phyloP scores from a whole-genome alignment of 2,329 filamentous ascomycete genomes.

The Lasiodiplodia sp. region DNA sequence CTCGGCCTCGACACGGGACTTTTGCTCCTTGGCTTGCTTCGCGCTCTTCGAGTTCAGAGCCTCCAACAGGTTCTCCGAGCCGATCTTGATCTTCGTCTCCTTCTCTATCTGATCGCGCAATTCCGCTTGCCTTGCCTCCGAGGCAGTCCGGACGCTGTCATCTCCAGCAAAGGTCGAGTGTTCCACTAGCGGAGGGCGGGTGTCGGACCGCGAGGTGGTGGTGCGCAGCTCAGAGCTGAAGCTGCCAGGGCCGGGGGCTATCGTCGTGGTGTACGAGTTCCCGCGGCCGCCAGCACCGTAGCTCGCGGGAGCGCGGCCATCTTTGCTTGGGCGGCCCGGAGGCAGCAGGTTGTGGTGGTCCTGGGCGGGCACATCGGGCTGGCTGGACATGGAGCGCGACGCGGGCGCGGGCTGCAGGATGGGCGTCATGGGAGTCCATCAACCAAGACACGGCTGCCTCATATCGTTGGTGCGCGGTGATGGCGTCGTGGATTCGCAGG shows the following conservation, averaged over 20 bases:
- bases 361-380: constrained; percentile 41
- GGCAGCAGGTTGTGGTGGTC: constrained; percentile 47
- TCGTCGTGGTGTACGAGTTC: constrained; percentile 73
- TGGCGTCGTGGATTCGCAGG: constrained; percentile 36
- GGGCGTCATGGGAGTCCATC: constrained; percentile 53
- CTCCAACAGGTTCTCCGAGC: constrained; percentile 97
- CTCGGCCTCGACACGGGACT: constrained; percentile 73
- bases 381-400: constrained; percentile 49
- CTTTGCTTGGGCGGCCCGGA: constrained; percentile 54
- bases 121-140: constrained; percentile 76
- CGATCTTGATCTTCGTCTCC: constrained; percentile 97
- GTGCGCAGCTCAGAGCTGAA: constrained; percentile 89
- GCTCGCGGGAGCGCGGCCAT: constrained; percentile 62
- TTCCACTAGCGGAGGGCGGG: constrained; percentile 63
- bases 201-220: constrained; percentile 69
- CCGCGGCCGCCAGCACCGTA: constrained; percentile 70
- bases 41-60: constrained; percentile 93
- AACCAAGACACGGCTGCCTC: constrained; percentile 38
- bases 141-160: constrained; percentile 60
- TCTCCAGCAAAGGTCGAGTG: constrained; percentile 64
- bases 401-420: constrained; percentile 41
- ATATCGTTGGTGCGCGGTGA: constrained; percentile 39
- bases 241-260: constrained; percentile 74
- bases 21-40: constrained; percentile 83
- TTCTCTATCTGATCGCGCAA: constrained; percentile 88